Evolutionary conservation across 352 stramenopile species (phyloP).

Genomic region (Aphanomyces invadans): DNA sequence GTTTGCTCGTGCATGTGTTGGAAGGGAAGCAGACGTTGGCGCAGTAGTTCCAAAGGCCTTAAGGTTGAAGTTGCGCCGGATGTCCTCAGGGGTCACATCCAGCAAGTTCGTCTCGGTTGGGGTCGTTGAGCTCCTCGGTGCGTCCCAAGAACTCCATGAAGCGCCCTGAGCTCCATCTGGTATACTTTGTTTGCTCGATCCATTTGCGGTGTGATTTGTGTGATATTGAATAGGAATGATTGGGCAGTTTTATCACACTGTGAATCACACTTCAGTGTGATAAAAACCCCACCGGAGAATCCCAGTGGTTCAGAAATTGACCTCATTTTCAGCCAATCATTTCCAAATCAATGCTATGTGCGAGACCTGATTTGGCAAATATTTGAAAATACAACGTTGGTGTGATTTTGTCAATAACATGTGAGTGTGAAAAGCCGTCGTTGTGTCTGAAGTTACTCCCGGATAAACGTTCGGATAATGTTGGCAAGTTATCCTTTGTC

Average conservation of each 20-base stretch:
- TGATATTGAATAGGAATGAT: background rate
- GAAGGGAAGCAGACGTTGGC: background rate
- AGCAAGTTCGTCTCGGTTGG: background rate
- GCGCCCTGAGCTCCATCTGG: background rate
- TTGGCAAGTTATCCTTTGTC: no score
- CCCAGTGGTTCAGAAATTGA: background rate
- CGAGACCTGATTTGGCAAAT: background rate
- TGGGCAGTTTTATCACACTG: background rate
- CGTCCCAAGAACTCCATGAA: background rate
- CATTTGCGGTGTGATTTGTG: background rate
- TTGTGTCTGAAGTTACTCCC: no score
- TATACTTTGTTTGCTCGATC: background rate
- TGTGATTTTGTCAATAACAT: conserved; percentile 6
- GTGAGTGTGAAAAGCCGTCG: no score
- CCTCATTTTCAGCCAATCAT: background rate
- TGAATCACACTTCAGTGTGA: background rate
- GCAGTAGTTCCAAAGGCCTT: background rate
- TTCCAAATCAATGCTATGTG: background rate
- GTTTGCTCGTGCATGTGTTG: background rate
- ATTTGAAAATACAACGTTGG: background rate
- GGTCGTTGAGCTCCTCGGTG: background rate
- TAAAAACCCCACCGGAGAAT: background rate
- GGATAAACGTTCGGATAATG: no score
- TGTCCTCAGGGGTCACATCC: background rate
- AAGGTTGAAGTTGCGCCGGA: background rate